Base-by-base conservation (phyloP, 345 rosid genomes). In the Euphorbia lathyris region DNA sequence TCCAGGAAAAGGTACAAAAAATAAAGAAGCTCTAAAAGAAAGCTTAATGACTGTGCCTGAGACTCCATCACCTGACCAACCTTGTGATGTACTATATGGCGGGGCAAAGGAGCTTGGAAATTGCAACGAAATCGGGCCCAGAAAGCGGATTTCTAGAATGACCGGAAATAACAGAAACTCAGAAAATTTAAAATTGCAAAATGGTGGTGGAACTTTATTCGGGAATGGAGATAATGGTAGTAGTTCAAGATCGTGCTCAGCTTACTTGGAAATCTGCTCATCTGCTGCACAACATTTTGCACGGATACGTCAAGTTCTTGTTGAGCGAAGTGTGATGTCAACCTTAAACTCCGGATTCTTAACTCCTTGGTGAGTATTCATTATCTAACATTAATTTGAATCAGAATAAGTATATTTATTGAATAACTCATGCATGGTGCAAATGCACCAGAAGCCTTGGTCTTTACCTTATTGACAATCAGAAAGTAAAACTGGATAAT, bases 11-110 rank as follows among this genome's bases (percentile, higher is more conserved):
- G 83, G 78, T 67, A 72, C 50, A 7, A 84, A 78, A 53, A 67
- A 73, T 32, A 86, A 81, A 81, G 88, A 79, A 77, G 86, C 85
- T 76, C 83, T 80, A 29, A 74, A 68, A 76, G 99, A 95, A 74
- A 69, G 82, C 73, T 90, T 81, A 65, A 82, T 95, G 86, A 92
- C 98, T 58, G 87, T 92, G 60, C 99, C 99, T 34, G 99, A 95
- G 84, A 95, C 99, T 1, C 99, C 99, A 58, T 95, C 99, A 69
- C 99, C 98, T 32, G 99, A 95, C 36, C 97, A 88, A 80, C 94
- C 98, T 57, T 74, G 89, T 66, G 98, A 92, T 47, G 55, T 78
- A 64, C 73, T 34, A 29, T 80, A 74, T 62, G 88, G 77, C 58
- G 85, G 80, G 68, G 72, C 75, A 58, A 90, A 88, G 83, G 98